These are phyloP conservation scores for Millerago galiae DNA, from an alignment of 805 yeast genomes.

Conservation along the genomic window DNA sequence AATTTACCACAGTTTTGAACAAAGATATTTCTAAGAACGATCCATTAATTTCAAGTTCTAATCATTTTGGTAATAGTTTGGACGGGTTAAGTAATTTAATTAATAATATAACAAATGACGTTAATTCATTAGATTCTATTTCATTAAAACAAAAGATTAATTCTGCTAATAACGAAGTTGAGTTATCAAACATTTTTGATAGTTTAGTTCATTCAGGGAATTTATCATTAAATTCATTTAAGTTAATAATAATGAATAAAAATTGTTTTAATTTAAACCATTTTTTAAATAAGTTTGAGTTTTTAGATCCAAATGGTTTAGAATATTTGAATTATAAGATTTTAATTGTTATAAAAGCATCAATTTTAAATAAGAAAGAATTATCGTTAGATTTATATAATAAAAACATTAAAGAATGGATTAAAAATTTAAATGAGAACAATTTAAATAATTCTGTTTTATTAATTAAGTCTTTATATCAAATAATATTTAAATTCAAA, in stretches of 20 bases:
- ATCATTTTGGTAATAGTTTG: constrained; percentile 7
- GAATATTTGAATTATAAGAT: constrained; percentile 5
- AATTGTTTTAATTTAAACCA: constrained; percentile 2
- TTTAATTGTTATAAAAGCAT: constrained; percentile 5
- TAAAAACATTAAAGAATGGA: constrained; percentile 3
- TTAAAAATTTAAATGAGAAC: background rate
- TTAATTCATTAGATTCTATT: constrained; percentile 1
- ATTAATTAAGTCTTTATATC: constrained; percentile 6
- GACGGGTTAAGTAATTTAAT: constrained; percentile 6
- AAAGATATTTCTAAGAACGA: background rate
- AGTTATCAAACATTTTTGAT: constrained; percentile 6
- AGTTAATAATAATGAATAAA: constrained; percentile 6
- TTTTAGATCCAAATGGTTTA: constrained; percentile 1
- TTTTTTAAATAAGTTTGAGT: constrained; percentile 7
- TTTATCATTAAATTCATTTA: constrained; percentile 2
- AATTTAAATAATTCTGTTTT: background rate
- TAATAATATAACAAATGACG: background rate
- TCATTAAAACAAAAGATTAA: constrained; percentile 1
- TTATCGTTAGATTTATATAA: constrained; percentile 3
- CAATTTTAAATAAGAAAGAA: constrained; percentile 1
- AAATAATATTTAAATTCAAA: constrained; percentile 5
- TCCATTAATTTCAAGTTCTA: background rate
- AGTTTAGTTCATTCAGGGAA: constrained; percentile 6
- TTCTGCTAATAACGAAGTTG: background rate
- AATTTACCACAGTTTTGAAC: constrained; percentile 7